phyloP scores from a whole-genome alignment of 129 eudicot species.

The Centella asiatica region DNA sequence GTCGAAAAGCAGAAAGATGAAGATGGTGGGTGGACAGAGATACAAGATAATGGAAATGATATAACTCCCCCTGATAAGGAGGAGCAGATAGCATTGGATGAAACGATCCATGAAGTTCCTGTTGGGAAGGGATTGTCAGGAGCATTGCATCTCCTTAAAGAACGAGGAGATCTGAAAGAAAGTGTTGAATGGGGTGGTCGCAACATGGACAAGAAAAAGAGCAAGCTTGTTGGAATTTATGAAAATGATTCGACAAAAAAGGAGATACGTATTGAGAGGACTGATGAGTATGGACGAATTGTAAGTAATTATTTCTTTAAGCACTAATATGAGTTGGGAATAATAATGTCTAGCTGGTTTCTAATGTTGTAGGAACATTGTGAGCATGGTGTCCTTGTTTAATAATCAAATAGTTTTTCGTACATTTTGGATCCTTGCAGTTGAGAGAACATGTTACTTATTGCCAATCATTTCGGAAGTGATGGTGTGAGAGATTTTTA shows the following conservation, averaged over 20 bases:
- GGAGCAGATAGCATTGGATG: conserved; percentile 54
- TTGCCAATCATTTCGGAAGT: neutral
- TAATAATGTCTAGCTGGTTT: neutral
- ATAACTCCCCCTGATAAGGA: conserved; percentile 34
- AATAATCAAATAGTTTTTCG: too few species aligned
- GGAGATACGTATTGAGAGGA: conserved; percentile 85
- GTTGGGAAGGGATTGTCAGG: conserved; percentile 93
- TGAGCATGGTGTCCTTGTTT: too few species aligned
- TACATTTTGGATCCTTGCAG: neutral
- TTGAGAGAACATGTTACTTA: neutral
- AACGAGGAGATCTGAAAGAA: conserved; percentile 80
- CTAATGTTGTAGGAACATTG: neutral
- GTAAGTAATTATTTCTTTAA: conserved; percentile 39
- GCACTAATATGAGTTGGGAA: neutral
- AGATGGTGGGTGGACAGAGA: conserved; percentile 72
- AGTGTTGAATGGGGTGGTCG: conserved; percentile 95
- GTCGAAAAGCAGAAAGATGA: conserved; percentile 37
- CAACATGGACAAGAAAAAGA: conserved; percentile 96
- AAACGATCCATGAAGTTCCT: conserved; percentile 72
- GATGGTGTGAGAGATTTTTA: too few species aligned
- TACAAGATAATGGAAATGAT: conserved; percentile 36
- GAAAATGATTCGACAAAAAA: conserved; percentile 58
- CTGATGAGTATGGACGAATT: conserved; percentile 91
- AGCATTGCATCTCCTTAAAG: conserved; percentile 66
- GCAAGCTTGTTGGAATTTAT: conserved; percentile 85